Base-by-base conservation (phyloP, 2,329 filamentous ascomycete species). In the Cryoendolithus antarcticus region DNA sequence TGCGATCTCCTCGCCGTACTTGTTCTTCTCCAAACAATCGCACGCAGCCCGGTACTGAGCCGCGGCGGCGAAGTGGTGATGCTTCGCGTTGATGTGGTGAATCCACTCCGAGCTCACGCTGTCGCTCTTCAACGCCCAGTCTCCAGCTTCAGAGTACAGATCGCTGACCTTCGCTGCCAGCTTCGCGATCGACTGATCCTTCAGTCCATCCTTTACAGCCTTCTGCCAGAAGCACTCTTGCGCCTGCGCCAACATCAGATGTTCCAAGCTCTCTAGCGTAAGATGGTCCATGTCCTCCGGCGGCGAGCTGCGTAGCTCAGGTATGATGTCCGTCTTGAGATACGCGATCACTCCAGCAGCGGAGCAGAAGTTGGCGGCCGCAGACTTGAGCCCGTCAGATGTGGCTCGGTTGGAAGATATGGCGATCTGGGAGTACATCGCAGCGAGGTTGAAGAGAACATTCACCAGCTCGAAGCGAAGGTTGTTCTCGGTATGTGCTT, bases 151-250 rank as follows among this genome's bases (percentile, higher is more conserved):
- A 38, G 78, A 82, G 62, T 96, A 98, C 32, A 93, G 74, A 55
- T 98, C 91, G 2, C 85, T 93, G 3, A 96, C 86, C 44, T 86
- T 78, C 3, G 86, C 86, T 4, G 91, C 88, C 11, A 98, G 70
- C 58, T 93, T 91, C 2, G 91, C 84, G 45, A 98, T 93, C 1
- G 82, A 85, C 1, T 78, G 82, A 57, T 98, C 91, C 59, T 93
- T 95, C 63, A 94, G 77, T 15, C 80, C 79, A 57, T 95, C 89
- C 66, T 93, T 88, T 42, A 93, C 88, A 1, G 91, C 89, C 59
- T 94, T 96, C 51, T 91, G 82, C 91, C 91, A 98, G 62, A 91
- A 96, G 58, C 88, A 96, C 63, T 98, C 91, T 57, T 98, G 91
- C 21, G 82, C 88, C 58, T 98, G 86, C 1, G 88, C 89, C 7